Evolutionary conservation across 2,329 filamentous ascomycete species (phyloP), one percentile per base, ranked within the genome.

Genomic region (Hymenoscyphus occultus): DNA sequence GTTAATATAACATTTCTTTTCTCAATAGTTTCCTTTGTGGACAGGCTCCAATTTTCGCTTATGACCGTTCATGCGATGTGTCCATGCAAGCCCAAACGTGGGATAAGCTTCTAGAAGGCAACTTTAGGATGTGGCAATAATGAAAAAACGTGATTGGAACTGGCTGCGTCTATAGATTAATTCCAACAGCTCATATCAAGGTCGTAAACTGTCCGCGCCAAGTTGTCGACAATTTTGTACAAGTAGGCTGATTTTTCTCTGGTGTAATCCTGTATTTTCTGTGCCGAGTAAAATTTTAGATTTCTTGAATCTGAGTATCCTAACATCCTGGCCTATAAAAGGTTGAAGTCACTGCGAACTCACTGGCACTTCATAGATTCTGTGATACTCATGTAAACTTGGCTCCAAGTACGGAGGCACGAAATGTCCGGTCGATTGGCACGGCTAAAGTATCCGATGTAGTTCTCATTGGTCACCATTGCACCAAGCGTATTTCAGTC

Each of bases 381-480:
- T 35, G 32, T 35, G 7, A 35, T 35, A 51, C 19, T 51, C n/a
- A 4, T 19, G n/a, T 10, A 19, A 19, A 19, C 45, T 51, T 51
- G 45, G 45, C 45, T 51, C 19, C 45, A 10, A 19, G 45, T n/a
- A n/a, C 45, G 45, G n/a, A 19, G 19, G 22, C 45, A 10, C 22
- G 45, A 51, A 51, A 22, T 51, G 45, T 51, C 45, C 45, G 45
- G 45, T 7, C n/a, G 45, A 51, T 19, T 51, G 9, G n/a, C 45
- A n/a, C 45, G 45, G 45, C 45, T 51, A 51, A 19, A 19, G 19
- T 51, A n/a, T 51, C n/a, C 45, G 45, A 51, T 9, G 5, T 35
- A 6, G n/a, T 51, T 51, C 19, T 51, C 45, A 51, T 51, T 51
- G 45, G 45, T 51, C 45, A 51, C 45, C 45, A 51, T 19, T n/a